Conservation (phyloP, 2,329 filamentous ascomycete species). For the Trichoderma koningii region DNA sequence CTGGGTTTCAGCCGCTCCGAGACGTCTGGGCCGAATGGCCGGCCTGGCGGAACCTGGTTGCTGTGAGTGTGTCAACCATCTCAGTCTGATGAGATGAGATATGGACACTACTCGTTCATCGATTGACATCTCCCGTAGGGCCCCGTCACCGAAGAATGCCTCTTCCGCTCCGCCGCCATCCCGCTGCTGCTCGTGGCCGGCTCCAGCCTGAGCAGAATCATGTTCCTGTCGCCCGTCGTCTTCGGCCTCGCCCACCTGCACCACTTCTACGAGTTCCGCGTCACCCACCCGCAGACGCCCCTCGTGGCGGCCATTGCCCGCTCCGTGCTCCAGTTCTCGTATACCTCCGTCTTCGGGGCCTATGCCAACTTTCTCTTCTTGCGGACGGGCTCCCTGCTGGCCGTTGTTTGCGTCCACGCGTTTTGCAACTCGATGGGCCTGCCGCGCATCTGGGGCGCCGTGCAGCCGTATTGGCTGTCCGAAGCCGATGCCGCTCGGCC, state of each 20-base stretch:
- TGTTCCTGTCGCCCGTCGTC: slow-evolving; percentile 82
- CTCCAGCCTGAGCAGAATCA: slow-evolving; percentile 58
- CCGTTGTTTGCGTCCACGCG: slow-evolving; percentile 74
- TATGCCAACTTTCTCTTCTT: slow-evolving; percentile 89
- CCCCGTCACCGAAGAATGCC: slow-evolving; percentile 87
- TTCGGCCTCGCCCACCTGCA: slow-evolving; percentile 94
- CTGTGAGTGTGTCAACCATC: slow-evolving; percentile 56
- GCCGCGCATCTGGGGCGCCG: slow-evolving; percentile 79
- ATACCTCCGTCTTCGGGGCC: slow-evolving; percentile 91
- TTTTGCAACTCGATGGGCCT: slow-evolving; percentile 95
- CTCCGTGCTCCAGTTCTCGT: slow-evolving; percentile 80
- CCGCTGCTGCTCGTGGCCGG: slow-evolving; percentile 77
- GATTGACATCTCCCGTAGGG: slow-evolving; percentile 53
- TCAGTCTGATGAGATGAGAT: background rate
- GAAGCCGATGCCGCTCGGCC: slow-evolving; percentile 33
- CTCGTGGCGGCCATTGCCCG: slow-evolving; percentile 64
- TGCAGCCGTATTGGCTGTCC: slow-evolving; percentile 56
- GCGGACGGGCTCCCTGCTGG: slow-evolving; percentile 77
- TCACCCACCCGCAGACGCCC: slow-evolving; percentile 74
- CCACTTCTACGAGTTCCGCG: slow-evolving; percentile 91
- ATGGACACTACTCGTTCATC: background rate
- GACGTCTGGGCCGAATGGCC: slow-evolving; percentile 72
- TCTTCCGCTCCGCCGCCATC: slow-evolving; percentile 86
- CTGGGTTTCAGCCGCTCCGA: slow-evolving; percentile 53
- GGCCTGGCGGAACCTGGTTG: slow-evolving; percentile 83